A percentile compares a stretch with the other conserved stretches of the same genome.
Conservation (phyloP, 1,284 basidiomycete genomes). For the Sanghuangporus baumii region DNA sequence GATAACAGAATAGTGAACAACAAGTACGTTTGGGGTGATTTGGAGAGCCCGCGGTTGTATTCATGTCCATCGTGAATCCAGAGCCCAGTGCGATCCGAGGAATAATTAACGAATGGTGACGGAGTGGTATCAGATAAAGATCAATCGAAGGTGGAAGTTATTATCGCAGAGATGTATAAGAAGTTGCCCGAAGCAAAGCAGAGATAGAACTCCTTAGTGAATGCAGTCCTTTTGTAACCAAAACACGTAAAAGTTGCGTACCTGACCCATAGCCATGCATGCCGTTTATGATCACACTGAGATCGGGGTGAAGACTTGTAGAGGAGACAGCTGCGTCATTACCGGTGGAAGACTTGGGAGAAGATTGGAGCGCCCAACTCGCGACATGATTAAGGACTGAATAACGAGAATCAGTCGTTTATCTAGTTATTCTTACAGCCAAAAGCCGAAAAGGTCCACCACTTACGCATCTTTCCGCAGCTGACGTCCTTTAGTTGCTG, state of each 20-base stretch:
- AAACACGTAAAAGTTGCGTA: not conserved
- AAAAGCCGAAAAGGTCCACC: constrained; percentile 6
- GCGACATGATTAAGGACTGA: constrained; percentile 15
- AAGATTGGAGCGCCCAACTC: constrained; percentile 13
- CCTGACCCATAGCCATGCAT: not conserved
- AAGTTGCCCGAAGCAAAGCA: not conserved
- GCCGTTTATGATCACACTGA: not conserved
- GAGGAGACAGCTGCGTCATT: not conserved
- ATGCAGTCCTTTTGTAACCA: not conserved
- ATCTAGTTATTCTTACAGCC: not conserved
- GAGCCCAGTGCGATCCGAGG: not conserved
- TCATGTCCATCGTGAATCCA: not conserved
- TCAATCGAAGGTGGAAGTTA: not conserved
- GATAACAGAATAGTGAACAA: not conserved
- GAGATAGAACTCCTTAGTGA: not conserved
- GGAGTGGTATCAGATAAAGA: not conserved
- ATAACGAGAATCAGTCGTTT: not conserved
- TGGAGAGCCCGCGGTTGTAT: not conserved
- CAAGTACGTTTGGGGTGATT: not conserved
- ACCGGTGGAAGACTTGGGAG: not conserved
- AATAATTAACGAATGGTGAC: not conserved
- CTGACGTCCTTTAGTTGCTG: constrained; percentile 66
- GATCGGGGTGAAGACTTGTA: not conserved
- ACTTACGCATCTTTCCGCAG: constrained; percentile 59
- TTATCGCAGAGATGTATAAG: not conserved